Evolutionary conservation across 2,329 filamentous ascomycete species (phyloP).

Genomic region (Alternaria angustiovoidea): DNA sequence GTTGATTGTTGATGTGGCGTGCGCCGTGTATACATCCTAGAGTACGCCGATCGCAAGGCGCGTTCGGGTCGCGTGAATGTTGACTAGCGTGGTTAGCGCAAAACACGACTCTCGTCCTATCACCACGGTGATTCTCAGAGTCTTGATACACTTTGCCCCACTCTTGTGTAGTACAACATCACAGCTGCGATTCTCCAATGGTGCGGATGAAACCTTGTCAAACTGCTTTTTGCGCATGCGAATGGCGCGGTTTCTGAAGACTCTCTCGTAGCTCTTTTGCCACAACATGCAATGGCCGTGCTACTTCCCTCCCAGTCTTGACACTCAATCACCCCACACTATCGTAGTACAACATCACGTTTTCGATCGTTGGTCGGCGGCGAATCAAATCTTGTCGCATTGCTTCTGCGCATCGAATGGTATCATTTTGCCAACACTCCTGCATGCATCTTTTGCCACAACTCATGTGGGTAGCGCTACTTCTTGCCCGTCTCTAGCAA

Average conservation of each 20-base stretch:
- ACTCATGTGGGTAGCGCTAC: constrained; percentile 5
- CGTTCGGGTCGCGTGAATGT: constrained; percentile 17
- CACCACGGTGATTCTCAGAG: constrained; percentile 4
- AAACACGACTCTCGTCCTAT: constrained; percentile 15
- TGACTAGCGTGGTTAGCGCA: constrained; percentile 20
- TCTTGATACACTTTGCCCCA: constrained; percentile 1
- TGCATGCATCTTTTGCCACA: not conserved
- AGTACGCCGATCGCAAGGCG: constrained; percentile 13
- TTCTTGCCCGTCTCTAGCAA: constrained; percentile 56
- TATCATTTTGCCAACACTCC: constrained; percentile 15
- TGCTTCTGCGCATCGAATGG: constrained; percentile 8
- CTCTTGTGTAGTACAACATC: not conserved
- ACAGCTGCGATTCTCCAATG: not conserved
- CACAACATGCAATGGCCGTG: not conserved
- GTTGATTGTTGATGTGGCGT: constrained; percentile 14
- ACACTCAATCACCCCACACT: constrained; percentile 3
- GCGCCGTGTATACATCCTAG: constrained; percentile 5
- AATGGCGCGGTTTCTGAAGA: not conserved
- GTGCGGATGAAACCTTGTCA: not conserved
- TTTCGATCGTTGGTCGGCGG: not conserved
- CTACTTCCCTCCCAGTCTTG: not conserved
- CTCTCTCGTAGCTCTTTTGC: not conserved
- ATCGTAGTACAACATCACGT: not conserved
- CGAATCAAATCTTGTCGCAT: not conserved
- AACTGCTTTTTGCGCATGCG: not conserved